phyloP scores from a whole-genome alignment of 1,139 yeast species.

The Blastobotrys indianensis region DNA sequence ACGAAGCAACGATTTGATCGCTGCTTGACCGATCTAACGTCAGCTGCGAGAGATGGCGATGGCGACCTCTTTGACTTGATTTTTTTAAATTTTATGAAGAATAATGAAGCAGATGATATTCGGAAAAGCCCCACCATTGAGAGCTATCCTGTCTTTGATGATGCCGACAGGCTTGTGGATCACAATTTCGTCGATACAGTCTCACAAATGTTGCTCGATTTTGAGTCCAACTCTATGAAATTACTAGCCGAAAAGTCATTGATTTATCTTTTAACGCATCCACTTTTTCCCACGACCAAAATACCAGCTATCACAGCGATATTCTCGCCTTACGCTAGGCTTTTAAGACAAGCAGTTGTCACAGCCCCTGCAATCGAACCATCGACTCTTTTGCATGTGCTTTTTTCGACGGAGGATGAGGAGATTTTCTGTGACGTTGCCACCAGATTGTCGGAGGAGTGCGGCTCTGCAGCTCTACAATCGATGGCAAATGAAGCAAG shows the following conservation, averaged over 20 bases:
- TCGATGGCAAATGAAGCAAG: too few relatives aligned
- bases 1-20: too few relatives aligned
- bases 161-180: conserved; percentile 64
- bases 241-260: conserved; percentile 55
- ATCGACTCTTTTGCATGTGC: conserved; percentile 54
- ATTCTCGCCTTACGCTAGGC: conserved; percentile 49
- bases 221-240: conserved; percentile 13
- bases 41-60: too few relatives aligned
- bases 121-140: too few relatives aligned
- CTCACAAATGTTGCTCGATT: conserved; percentile 40
- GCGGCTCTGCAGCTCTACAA: conserved; percentile 25
- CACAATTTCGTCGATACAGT: conserved; percentile 48
- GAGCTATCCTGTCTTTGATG: conserved; percentile 44
- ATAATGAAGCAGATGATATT: too few relatives aligned
- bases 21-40: too few relatives aligned
- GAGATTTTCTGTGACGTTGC: conserved; percentile 66
- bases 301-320: conserved; percentile 50
- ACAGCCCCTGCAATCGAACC: conserved; percentile 68
- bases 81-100: too few relatives aligned
- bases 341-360: conserved; percentile 74
- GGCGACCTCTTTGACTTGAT: too few relatives aligned
- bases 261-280: conserved; percentile 77
- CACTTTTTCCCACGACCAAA: conserved; percentile 63
- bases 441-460: conserved; percentile 60
- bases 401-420: conserved; percentile 44